Conservation (phyloP, 495 filamentous ascomycete genomes). For the Penicillium angulare region DNA sequence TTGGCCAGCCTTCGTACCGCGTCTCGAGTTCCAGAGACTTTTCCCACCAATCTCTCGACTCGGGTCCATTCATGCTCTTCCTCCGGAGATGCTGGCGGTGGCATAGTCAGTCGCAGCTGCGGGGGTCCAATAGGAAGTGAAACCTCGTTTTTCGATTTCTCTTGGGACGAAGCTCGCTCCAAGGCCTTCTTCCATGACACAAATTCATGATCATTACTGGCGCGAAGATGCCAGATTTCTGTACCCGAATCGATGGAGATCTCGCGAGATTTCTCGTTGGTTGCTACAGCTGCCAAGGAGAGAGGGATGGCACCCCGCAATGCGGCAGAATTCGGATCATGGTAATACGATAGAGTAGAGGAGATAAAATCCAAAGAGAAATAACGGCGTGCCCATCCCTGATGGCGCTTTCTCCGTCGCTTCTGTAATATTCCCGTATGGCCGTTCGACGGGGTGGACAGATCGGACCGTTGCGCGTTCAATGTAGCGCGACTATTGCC, state of each 20-base stretch:
- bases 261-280: constrained; percentile 80
- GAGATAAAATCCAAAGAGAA: constrained; percentile 93
- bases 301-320: constrained; percentile 90
- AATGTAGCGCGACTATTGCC: constrained; percentile 31
- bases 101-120: constrained; percentile 29
- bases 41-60: constrained; percentile 77
- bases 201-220: constrained; percentile 79
- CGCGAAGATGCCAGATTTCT: constrained; percentile 95
- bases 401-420: constrained; percentile 85
- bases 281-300: constrained; percentile 83
- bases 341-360: constrained; percentile 91
- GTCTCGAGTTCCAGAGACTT: constrained; percentile 84
- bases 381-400: constrained; percentile 88
- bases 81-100: constrained; percentile 30
- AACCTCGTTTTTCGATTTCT: constrained; percentile 20
- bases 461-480: constrained; percentile 26
- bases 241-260: constrained; percentile 97
- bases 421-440: constrained; percentile 84
- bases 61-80: constrained; percentile 84
- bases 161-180: constrained; percentile 64
- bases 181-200: constrained; percentile 80
- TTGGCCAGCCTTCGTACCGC: constrained; percentile 79
- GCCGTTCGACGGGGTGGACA: constrained; percentile 32
- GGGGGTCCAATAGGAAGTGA: constrained; percentile 20
- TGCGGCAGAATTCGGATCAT: constrained; percentile 85